Base-by-base conservation (phyloP, 2,329 filamentous ascomycete genomes). In the Pseudogymnoascus sp. region DNA sequence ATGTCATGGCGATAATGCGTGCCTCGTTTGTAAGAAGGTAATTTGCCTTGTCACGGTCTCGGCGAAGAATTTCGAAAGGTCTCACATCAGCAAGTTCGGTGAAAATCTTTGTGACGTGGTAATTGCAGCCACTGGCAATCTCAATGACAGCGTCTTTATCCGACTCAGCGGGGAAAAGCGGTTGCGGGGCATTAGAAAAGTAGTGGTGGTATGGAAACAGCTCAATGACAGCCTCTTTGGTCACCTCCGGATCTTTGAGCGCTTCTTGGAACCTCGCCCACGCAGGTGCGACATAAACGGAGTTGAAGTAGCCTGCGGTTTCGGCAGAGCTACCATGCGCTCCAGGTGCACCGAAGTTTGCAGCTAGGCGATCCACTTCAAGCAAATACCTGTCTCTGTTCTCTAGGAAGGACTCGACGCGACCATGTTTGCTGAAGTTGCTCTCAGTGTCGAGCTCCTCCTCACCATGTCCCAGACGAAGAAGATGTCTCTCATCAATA, bases 1-100 rank as follows among this genome's bases (percentile, higher is more conserved):
- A 95, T 16, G 94, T 99, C 95, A 99, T 99, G 62, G 94, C 95
- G 65, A 99, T 88, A 64, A 99, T 94, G 35, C 94, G 87, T n/a
- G 95, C 95, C 74, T 97, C 93, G 69, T 91, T 97, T 5, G 91
- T 88, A 34, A 99, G 82, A 5, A 99, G 84, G 70, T 99, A 99
- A 73, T 97, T 97, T 59, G 92, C 89, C 76, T 95, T 97, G 72
- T 99, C 94, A 35, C 89, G 86, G 65, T 92, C 89, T 61, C 88
- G 87, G 59, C 91, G 86, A 61, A 99, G 77, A 58, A 99, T 92
- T 75, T 99, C 94, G 70, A 99, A 99, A 0, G 94, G 95, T 67
- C 92, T 83, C 50, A 96, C 93, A 70, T 97, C 92, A 66, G 92
- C 91, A 57, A 99, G 79, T 72, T 97, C 91, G 0, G 88, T 85